phyloP scores from a whole-genome alignment of 352 stramenopile genomes.

The Phytopythium aichiense region DNA sequence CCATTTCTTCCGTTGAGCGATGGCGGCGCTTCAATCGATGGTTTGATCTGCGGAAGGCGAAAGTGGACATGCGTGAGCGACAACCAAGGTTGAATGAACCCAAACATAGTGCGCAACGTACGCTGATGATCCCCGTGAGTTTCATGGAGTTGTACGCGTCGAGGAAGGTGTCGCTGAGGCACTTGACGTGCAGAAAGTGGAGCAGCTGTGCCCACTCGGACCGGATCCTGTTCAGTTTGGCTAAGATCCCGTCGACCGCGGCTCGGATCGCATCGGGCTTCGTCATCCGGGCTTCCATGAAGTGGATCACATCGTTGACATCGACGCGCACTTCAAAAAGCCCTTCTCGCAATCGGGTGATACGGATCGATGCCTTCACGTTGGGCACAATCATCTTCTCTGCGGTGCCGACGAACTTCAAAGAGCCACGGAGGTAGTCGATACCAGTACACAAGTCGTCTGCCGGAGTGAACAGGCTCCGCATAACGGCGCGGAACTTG shows the following conservation, averaged over 20 bases:
- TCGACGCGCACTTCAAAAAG: constrained; percentile 53
- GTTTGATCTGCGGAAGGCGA: constrained; percentile 30
- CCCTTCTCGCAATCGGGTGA: constrained; percentile 56
- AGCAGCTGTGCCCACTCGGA: constrained; percentile 59
- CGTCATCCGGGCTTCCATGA: constrained; percentile 23
- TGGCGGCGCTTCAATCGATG: constrained; percentile 26
- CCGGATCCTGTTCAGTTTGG: constrained; percentile 46
- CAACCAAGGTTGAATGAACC: neutral
- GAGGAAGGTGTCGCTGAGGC: constrained; percentile 36
- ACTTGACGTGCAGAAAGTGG: constrained; percentile 72
- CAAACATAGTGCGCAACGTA: constrained; percentile 23
- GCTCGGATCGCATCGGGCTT: constrained; percentile 67
- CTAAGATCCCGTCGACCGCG: constrained; percentile 55
- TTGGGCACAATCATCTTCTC: constrained; percentile 55
- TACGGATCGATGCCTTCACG: constrained; percentile 60
- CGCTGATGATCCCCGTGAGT: constrained; percentile 57
- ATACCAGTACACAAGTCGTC: constrained; percentile 67
- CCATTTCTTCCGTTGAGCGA: constrained; percentile 4
- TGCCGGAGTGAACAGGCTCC: constrained; percentile 66
- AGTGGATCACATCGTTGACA: constrained; percentile 63
- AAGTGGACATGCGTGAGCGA: constrained; percentile 2
- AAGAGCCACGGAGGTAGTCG: constrained; percentile 35
- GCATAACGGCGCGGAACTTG: constrained; percentile 60
- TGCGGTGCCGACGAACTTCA: constrained; percentile 56
- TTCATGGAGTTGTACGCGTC: constrained; percentile 62